Evolutionary conservation across 83 land plant species (phyloP), one percentile per base, ranked within the genome.

Genomic region (Larix sibirica): DNA sequence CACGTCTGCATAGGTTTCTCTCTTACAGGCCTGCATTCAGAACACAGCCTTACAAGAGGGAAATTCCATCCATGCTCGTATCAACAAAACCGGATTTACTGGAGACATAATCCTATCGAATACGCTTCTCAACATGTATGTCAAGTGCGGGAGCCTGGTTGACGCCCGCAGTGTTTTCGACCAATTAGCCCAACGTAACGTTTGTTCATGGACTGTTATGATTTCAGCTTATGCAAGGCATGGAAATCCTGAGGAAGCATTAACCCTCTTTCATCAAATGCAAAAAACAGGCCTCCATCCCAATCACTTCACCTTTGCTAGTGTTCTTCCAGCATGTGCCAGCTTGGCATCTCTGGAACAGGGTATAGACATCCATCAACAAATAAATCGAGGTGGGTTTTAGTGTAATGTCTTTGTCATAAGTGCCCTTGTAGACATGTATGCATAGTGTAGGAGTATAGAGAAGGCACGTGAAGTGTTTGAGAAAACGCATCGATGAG

Each of bases 241-340:
- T 33, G 77, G 77, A 7, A 6, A 4, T 73, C 23, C 77, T 17
- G 14, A 73, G 13, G 42, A 73, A 12, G 77, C 77, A 24, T 33
- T 73, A 38, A 23, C 18, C 9, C 42, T 73, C n/a, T 73, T 73
- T 33, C 36, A 73, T 40, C 28, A n/a, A n/a, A n/a, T n/a, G n/a
- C n/a, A n/a, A n/a, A n/a, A n/a, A n/a, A n/a, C n/a, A n/a, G n/a
- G n/a, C 12, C 64, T 79, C 5, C 80, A 80, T 36, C 89, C 91
- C 18, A 86, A 80, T 64, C 84, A 79, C 33, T 75, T 86, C 44
- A 89, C 86, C 60, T 89, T 89, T 44, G 61, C 86, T 66, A 38
- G 88, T 26, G 38, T 86, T 14, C 83, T 89, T 50, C 47, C 84
- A 9, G 82, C 91, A 23, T 89, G 87, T 79, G 83, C 86, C n/a